A percentile compares a stretch with the other conserved stretches of the same genome.
phyloP scores from a whole-genome alignment of 176 grass and related monocot genomes.

The Coix lacrymajobi region DNA sequence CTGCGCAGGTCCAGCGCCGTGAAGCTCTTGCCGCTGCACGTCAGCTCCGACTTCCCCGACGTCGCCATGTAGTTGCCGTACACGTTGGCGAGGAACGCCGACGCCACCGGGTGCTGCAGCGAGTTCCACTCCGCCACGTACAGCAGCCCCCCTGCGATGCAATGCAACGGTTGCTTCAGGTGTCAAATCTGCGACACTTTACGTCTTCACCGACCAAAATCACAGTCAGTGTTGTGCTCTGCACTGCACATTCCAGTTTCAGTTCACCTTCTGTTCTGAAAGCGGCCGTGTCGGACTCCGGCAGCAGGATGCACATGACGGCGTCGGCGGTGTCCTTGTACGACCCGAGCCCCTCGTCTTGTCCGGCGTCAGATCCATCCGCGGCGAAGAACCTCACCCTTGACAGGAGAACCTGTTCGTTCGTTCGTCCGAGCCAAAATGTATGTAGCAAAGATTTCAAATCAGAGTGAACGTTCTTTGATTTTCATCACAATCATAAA shows the following conservation, averaged over 20 bases:
- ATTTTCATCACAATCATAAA: no score
- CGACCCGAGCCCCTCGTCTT: conserved; percentile 24
- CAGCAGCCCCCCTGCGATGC: conserved; percentile 53
- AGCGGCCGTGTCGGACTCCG: conserved; percentile 56
- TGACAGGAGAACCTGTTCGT: conserved; percentile 65
- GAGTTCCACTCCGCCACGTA: conserved; percentile 67
- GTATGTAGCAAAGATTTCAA: neutral
- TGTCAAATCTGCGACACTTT: neutral
- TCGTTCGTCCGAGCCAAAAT: neutral
- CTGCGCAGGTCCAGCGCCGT: conserved; percentile 47
- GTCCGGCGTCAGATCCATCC: conserved; percentile 14
- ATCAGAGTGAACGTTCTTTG: neutral
- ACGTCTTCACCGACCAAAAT: neutral
- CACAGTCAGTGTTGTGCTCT: neutral
- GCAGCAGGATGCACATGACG: conserved; percentile 75
- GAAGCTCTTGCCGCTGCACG: conserved; percentile 53
- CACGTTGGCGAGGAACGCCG: conserved; percentile 57
- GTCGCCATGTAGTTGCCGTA: conserved; percentile 75
- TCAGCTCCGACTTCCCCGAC: conserved; percentile 38
- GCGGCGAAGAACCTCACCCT: conserved; percentile 59
- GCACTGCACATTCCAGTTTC: no score
- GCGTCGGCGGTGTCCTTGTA: conserved; percentile 64
- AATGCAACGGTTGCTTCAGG: neutral
- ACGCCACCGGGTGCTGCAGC: conserved; percentile 69
- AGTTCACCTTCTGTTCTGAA: conserved; percentile 57